Evolutionary conservation across 1,284 basidiomycete genomes (phyloP), one percentile per base, ranked within the genome.

Genomic region (Hypsizygus ulmarius): DNA sequence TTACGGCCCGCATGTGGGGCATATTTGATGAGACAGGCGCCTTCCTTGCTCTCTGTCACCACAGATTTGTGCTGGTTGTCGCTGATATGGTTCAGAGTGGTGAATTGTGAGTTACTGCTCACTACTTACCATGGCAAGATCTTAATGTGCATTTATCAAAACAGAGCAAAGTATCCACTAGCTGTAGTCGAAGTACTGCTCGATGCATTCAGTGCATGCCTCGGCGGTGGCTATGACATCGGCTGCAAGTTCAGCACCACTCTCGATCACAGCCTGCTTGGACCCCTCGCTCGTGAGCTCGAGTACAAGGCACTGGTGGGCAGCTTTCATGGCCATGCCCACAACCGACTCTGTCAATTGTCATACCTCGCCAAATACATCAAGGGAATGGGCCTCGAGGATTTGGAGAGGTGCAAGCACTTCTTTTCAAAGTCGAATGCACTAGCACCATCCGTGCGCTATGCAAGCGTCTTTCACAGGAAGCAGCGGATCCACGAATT

Each of bases 151-250:
- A 27, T 9, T 15, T 14, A 25, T 25, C 21, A 25, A 25, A 25
- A 4, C 45, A 69, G 66, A 15, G 55, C 65, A 1, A 70, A 70
- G 44, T 71, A 71, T 40, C 59, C 59, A 1, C 58, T 70, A 2
- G 63, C 65, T 6, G 37, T 63, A 3, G 53, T 65, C 0, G 39
- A 56, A 1, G 47, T 46, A 8, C 52, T 69, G 2, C 50, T 69
- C 2, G 42, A 60, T 2, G 53, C 48, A 1, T 59, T 66, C 47
- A 61, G 64, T 0, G 15, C 25, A 0, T 40, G 53, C 16, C 38
- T 68, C n/a, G 62, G 59, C 0, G 52, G 50, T 3, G 63, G 64
- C 0, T 69, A 56, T 28, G 54, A 59, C 41, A 59, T 60, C 25
- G 57, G 58, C 1, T 63, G 61, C 47, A 51, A 52, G 25, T 58